phyloP scores from a whole-genome alignment of 371 early-diverging fungal species.

The Mortierella sp. region DNA sequence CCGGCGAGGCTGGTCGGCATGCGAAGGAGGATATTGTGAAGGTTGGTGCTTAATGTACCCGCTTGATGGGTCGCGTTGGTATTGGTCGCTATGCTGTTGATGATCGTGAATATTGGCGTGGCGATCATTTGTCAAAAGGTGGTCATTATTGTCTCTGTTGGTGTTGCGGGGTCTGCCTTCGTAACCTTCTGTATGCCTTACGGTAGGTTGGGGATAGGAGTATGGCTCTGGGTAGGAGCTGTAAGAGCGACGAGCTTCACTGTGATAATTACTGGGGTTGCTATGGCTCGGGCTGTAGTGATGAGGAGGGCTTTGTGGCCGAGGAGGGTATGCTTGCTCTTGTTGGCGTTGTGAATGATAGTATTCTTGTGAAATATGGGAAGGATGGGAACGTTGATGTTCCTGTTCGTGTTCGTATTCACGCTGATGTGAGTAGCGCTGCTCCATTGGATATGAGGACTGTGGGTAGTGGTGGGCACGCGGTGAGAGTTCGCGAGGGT shows the following conservation, averaged over 20 bases:
- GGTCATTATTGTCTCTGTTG: constrained; percentile 52
- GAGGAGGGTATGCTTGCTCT: constrained; percentile 16
- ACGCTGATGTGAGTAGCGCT: constrained; percentile 7
- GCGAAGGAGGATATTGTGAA: neutral
- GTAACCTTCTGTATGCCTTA: constrained; percentile 47
- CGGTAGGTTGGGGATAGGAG: constrained; percentile 16
- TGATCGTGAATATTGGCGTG: constrained; percentile 41
- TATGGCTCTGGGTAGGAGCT: constrained; percentile 15
- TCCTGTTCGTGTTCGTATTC: constrained; percentile 7
- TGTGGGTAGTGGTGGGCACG: constrained; percentile 18
- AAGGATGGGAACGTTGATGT: constrained; percentile 1
- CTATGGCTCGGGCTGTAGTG: constrained; percentile 7
- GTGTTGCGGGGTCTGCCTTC: constrained; percentile 46
- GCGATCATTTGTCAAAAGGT: constrained; percentile 37
- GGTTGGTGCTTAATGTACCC: constrained; percentile 32
- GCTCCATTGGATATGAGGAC: constrained; percentile 24
- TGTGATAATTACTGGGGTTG: constrained; percentile 1
- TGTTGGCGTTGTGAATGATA: constrained; percentile 22
- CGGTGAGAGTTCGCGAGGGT: constrained; percentile 16
- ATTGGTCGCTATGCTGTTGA: constrained; percentile 42
- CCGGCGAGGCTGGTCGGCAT: neutral
- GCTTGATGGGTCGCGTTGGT: constrained; percentile 27
- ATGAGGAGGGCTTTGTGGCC: constrained; percentile 10
- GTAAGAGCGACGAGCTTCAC: constrained; percentile 19
- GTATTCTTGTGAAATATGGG: constrained; percentile 9